Base-by-base conservation (phyloP, 495 filamentous ascomycete genomes). In the Bombardia bombarda region DNA sequence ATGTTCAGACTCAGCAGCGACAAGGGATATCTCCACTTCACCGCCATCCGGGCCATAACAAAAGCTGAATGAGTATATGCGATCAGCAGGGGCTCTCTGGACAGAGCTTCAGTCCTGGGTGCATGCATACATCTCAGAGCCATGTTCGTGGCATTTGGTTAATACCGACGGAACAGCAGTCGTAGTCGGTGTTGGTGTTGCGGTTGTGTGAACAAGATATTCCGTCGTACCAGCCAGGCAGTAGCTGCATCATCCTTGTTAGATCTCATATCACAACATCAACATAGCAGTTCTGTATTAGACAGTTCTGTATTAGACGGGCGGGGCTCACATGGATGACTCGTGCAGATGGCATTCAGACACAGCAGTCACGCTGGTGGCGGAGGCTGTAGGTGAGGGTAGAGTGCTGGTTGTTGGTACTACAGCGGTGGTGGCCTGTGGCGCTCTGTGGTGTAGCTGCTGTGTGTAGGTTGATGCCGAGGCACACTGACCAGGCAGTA, bases 11-110 rank as follows among this genome's bases (percentile, higher is more conserved):
- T 51, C 47, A 9, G 40, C 41, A 1, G 32, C 25, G n/a, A 32
- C 46, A 14, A 46, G 26, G 13, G 41, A 35, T 10, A 51, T 35
- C 5, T 39, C 42, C 1, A 57, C 49, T 8, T 57, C 42, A 6
- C 68, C 62, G n/a, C 73, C 76, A 31, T 70, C 53, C 8, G 61
- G 53, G 3, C 61, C 65, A 49, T 42, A 8, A 41, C 42, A 7
- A 51, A 43, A 17, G 50, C 49, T 7, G n/a, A n/a, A n/a, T n/a
- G n/a, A 69, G 62, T 20, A 72, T 74, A 32, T 68, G 56, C 3
- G 62, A 62, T 14, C 72, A 18, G 44, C 76, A 82, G 59, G 42
- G 45, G 19, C 38, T 60, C 28, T 17, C 2, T 33, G 2, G 17
- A 16, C 7, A 2, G 9, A 32, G n/a, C 12, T 7, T 17, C 7